Percentiles rank a stretch among this genome's conserved stretches.
Evolutionary conservation across 805 yeast species (phyloP).

Genomic region (Candida broadrunensis): DNA sequence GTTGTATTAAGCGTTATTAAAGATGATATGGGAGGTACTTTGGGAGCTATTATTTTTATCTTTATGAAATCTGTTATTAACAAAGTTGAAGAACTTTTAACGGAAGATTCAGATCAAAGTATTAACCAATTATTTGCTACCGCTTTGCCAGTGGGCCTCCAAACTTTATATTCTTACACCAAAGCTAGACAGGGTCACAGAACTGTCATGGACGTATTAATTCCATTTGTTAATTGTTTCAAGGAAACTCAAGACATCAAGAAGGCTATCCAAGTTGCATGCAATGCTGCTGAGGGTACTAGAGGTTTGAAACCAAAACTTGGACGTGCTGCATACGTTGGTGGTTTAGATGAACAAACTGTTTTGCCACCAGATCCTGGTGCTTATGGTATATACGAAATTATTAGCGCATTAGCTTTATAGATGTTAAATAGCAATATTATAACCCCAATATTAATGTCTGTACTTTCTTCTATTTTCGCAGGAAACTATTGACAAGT

Average conservation of each 20-base stretch:
- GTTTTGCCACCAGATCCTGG: slow-evolving; percentile 42
- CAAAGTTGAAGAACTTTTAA: slow-evolving; percentile 12
- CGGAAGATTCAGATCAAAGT: slow-evolving; percentile 5
- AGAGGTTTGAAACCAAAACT: slow-evolving; percentile 28
- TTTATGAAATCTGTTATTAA: slow-evolving; percentile 23
- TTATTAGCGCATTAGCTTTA: slow-evolving; percentile 19
- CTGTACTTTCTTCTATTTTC: too few species aligned
- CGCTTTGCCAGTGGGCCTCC: slow-evolving; percentile 21
- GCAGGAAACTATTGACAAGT: too few species aligned
- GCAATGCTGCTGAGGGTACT: slow-evolving; percentile 32
- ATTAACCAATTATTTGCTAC: slow-evolving; percentile 14
- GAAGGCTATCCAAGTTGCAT: slow-evolving; percentile 22
- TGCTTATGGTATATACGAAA: slow-evolving; percentile 36
- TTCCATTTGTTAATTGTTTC: slow-evolving; percentile 28
- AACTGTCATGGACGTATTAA: slow-evolving; percentile 39
- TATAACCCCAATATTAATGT: too few species aligned
- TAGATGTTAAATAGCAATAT: too few species aligned
- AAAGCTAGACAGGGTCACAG: slow-evolving; percentile 37
- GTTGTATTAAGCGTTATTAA: slow-evolving; percentile 23
- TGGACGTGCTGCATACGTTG: slow-evolving; percentile 39
- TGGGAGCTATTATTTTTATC: slow-evolving; percentile 34
- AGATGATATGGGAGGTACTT: slow-evolving; percentile 39
- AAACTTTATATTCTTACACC: slow-evolving; percentile 26
- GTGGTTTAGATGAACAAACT: slow-evolving; percentile 18
- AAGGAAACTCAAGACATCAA: slow-evolving; percentile 15